These are phyloP conservation scores for Yarrowia porcina DNA, from an alignment of 805 yeast species.

Conservation along the genomic window DNA sequence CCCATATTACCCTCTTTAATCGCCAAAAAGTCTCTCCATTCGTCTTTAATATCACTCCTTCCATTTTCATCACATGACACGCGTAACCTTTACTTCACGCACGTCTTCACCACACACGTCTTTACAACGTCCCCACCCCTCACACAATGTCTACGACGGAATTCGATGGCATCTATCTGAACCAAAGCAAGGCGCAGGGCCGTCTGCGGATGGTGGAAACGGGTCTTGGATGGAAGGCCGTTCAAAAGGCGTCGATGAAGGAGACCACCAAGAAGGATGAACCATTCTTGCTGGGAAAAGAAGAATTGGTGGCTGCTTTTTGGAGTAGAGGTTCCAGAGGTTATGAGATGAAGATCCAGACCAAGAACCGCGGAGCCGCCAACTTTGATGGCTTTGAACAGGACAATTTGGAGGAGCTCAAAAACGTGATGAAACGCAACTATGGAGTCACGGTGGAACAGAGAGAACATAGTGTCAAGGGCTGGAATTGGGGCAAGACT, in stretches of 20 bases:
- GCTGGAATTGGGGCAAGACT: conserved; percentile 98
- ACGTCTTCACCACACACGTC: not conserved
- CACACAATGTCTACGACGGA: conserved; percentile 43
- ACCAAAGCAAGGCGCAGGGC: conserved; percentile 80
- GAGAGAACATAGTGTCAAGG: conserved; percentile 88
- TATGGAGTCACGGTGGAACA: conserved; percentile 72
- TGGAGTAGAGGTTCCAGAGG: conserved; percentile 97
- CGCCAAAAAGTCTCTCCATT: not conserved
- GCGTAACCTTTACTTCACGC: too few species aligned
- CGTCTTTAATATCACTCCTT: not conserved
- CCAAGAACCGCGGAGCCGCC: conserved; percentile 81
- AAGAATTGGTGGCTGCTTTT: conserved; percentile 70
- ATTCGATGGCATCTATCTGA: conserved; percentile 85
- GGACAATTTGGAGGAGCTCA: conserved; percentile 73
- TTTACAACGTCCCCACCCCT: not conserved
- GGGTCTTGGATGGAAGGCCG: conserved; percentile 96
- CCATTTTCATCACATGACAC: too few species aligned
- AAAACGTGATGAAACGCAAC: conserved; percentile 76
- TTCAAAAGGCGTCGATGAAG: conserved; percentile 42
- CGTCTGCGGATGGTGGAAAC: conserved; percentile 91
- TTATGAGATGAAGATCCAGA: conserved; percentile 81
- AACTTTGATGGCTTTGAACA: conserved; percentile 88
- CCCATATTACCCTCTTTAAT: too few species aligned
- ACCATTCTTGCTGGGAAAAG: conserved; percentile 87
- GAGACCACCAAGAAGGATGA: conserved; percentile 48